phyloP scores from a whole-genome alignment of 2,329 filamentous ascomycete genomes.

The Aspergillus pseudoviridinutans region DNA sequence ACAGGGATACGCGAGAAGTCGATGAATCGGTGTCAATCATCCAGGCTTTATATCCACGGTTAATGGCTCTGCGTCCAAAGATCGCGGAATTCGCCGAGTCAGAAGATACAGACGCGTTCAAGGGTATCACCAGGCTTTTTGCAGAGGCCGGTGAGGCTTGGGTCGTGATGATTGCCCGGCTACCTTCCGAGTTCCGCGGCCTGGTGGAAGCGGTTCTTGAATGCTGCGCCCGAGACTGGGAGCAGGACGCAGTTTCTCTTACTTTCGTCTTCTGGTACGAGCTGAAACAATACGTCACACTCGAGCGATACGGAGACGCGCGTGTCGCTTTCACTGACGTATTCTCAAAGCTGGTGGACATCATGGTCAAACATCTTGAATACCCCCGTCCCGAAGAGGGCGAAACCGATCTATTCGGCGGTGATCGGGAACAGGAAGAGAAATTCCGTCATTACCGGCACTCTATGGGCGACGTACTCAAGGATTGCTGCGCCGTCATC shows the following conservation, averaged over 20 bases:
- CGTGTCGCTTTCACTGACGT: constrained; percentile 73
- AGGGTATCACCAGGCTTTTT: constrained; percentile 84
- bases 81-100: constrained; percentile 71
- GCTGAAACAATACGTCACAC: constrained; percentile 88
- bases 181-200: constrained; percentile 74
- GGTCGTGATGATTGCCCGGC: constrained; percentile 84
- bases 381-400: constrained; percentile 76
- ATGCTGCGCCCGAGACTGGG: constrained; percentile 80
- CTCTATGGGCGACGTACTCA: constrained; percentile 94
- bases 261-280: constrained; percentile 99
- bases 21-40: constrained; percentile 85
- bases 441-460: constrained; percentile 96
- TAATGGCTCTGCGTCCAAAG: constrained; percentile 72
- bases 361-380: constrained; percentile 85
- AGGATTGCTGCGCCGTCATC: constrained; percentile 95
- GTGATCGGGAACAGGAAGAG: constrained; percentile 91
- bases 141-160: constrained; percentile 91
- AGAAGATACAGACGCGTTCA: constrained; percentile 81
- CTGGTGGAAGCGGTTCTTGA: constrained; percentile 91
- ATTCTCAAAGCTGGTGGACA: constrained; percentile 85
- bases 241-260: constrained; percentile 84
- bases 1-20: constrained; percentile 87
- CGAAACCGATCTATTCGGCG: constrained; percentile 84
- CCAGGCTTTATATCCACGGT: constrained; percentile 72
- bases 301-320: constrained; percentile 84